A percentile compares a stretch with the other conserved stretches of the same genome.
phyloP scores from a whole-genome alignment of 345 rosid species.

The Brassica carinata region DNA sequence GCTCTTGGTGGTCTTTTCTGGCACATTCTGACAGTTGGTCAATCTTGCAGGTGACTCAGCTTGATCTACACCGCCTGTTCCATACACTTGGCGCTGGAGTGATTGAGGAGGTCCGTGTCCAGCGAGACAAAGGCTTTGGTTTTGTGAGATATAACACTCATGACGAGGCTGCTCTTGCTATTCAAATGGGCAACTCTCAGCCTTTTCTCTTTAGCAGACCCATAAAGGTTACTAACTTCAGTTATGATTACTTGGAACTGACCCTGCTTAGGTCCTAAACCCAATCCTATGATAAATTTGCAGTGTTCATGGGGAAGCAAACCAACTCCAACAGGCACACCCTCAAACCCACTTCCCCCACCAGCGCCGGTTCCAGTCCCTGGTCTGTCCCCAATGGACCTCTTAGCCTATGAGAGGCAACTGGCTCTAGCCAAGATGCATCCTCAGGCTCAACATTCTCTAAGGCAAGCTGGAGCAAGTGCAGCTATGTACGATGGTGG shows the following conservation, averaged over 20 bases:
- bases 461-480: slow-evolving; percentile 75
- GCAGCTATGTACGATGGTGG: slow-evolving; percentile 83
- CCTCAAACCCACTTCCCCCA: slow-evolving; percentile 82
- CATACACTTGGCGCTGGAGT: slow-evolving; percentile 74
- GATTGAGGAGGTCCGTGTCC: slow-evolving; percentile 90
- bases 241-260: background rate
- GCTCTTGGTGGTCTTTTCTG: background rate
- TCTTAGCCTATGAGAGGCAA: slow-evolving; percentile 70
- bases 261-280: background rate
- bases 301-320: slow-evolving; percentile 98
- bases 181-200: slow-evolving; percentile 82
- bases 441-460: slow-evolving; percentile 75
- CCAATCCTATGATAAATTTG: slow-evolving; percentile 1
- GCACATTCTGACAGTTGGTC: slow-evolving; percentile 18
- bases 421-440: slow-evolving; percentile 74
- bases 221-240: slow-evolving; percentile 59
- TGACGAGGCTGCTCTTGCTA: slow-evolving; percentile 84
- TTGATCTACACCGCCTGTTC: slow-evolving; percentile 75
- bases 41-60: slow-evolving; percentile 64
- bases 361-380: slow-evolving; percentile 60
- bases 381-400: slow-evolving; percentile 57
- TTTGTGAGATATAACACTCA: slow-evolving; percentile 83
- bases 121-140: slow-evolving; percentile 93
- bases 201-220: slow-evolving; percentile 67
- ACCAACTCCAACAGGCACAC: slow-evolving; percentile 84